phyloP scores from a whole-genome alignment of 2,329 filamentous ascomycete species.

The Coniella lustricola region DNA sequence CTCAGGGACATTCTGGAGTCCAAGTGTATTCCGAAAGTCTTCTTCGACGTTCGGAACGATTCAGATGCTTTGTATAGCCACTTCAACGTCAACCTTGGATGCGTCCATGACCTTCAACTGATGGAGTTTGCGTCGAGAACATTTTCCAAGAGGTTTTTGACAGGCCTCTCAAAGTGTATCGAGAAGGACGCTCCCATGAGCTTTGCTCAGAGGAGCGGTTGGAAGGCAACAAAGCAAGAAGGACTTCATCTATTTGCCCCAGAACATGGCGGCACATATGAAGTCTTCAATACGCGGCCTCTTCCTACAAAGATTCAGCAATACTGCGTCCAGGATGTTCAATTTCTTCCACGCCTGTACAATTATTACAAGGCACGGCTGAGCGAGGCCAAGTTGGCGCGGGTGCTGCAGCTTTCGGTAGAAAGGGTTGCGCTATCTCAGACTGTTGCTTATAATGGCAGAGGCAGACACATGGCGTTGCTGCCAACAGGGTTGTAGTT shows the following conservation, averaged over 20 bases:
- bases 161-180: too few species aligned
- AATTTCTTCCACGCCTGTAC: background rate
- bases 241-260: background rate
- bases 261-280: background rate
- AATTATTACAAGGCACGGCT: too few species aligned
- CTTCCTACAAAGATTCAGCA: background rate
- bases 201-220: background rate
- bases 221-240: background rate
- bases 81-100: constrained; percentile 34
- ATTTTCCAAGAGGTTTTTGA: too few species aligned
- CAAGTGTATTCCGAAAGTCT: constrained; percentile 36
- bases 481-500: too few species aligned
- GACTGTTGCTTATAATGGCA: too few species aligned
- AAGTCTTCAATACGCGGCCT: background rate
- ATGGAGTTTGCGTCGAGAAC: constrained; percentile 35
- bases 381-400: too few species aligned
- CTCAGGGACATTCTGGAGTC: constrained; percentile 39
- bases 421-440: too few species aligned
- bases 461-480: too few species aligned
- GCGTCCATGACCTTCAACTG: constrained; percentile 47
- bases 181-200: background rate
- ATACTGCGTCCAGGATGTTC: background rate
- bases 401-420: too few species aligned
- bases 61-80: constrained; percentile 46
- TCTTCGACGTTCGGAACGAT: constrained; percentile 54